phyloP scores from a whole-genome alignment of 345 rosid genomes.

The Erodium maritimum region DNA sequence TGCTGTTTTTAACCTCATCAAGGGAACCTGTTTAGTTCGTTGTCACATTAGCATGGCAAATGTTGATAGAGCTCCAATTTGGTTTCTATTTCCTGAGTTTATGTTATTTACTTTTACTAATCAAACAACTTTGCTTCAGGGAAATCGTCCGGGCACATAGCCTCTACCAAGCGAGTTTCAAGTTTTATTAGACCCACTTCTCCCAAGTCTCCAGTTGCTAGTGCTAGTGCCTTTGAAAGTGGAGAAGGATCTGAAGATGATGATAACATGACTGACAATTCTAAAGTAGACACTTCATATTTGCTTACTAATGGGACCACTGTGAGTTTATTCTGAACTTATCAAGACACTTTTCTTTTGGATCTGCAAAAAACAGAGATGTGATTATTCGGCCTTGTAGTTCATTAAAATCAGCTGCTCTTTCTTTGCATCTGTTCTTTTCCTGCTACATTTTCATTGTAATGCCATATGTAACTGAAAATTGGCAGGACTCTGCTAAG shows the following conservation, averaged over 20 bases:
- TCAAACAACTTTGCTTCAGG: conserved; percentile 26
- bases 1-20: neutral
- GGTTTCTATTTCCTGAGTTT: neutral
- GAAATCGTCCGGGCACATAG: conserved; percentile 41
- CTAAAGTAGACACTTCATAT: conserved; percentile 50
- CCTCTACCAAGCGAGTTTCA: conserved; percentile 45
- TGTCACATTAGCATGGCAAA: too few species aligned
- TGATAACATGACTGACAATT: conserved; percentile 51
- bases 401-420: neutral
- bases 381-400: neutral
- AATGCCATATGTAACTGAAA: neutral
- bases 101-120: neutral
- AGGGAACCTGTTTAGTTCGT: neutral
- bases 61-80: neutral
- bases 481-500: neutral
- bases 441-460: neutral
- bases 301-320: conserved; percentile 59
- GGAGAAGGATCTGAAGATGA: conserved; percentile 92
- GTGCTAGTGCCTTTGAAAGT: conserved; percentile 92
- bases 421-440: neutral
- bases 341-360: neutral
- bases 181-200: conserved; percentile 62
- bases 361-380: neutral
- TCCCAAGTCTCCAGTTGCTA: conserved; percentile 90
- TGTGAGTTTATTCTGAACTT: conserved; percentile 38